Base-by-base conservation (phyloP, 1,139 yeast species). In the Suhomyces wounanorum region DNA sequence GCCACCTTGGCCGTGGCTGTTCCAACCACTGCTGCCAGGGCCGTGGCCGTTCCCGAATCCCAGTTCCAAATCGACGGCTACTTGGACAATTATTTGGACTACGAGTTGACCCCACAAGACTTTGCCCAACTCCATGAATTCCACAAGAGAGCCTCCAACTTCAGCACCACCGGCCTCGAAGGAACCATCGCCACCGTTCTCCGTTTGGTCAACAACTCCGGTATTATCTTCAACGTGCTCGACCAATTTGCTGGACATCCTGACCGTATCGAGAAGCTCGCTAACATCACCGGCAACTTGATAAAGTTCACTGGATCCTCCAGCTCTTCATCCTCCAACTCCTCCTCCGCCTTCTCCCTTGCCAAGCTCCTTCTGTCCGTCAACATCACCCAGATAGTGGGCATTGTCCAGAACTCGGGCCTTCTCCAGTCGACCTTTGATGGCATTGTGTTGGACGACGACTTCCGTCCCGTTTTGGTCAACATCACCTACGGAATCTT, bases 181-280 rank as follows among this genome's bases (percentile, higher is more conserved):
- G 39, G 33, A 2, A 28, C 43, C 36, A 52, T 55, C 45, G 28
- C 47, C 28, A 47, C 61, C 10, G 53, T 72, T 18, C 55, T 75
- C 25, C 47, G 56, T 16, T 47, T 63, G n/a, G 62, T 75, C 36
- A 75, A 76, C 57, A 57, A 55, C 33, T 67, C 79, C 1, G 79
- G 77, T 13, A 55, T 77, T 14, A 59, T 77, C 40, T 72, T 73
- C 63, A 60, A 62, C 11, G 62, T 68, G 18, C 66, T 77, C 45
- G 77, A 77, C 55, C 65, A 67, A 39, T 61, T 73, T 44, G 76
- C 76, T 16, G 69, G 63, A 35, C 59, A 67, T 48, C 69, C 75
- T 2, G 55, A 55, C 31, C 58, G 72, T 47, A 61, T 74, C 49
- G 57, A 62, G 33, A 59, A 56, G 26, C 50, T 75, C 38, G 69